These are phyloP conservation scores for Microthlaspi erraticum DNA, from an alignment of 345 rosid species.

Conservation along the genomic window DNA sequence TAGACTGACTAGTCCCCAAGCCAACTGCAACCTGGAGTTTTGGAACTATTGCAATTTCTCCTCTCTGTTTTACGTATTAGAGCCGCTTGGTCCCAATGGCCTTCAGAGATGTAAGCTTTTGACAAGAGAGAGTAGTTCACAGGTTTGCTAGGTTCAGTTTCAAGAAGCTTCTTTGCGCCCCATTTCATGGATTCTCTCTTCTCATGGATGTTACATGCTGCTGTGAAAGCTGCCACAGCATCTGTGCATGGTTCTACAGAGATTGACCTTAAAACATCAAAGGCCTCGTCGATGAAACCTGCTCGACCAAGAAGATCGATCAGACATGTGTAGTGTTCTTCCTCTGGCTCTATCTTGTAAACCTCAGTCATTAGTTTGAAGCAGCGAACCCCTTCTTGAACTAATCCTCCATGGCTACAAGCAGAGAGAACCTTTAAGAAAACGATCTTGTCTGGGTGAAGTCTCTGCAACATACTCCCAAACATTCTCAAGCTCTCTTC, in stretches of 20 bases:
- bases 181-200: conserved; percentile 48
- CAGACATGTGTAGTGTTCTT: conserved; percentile 69
- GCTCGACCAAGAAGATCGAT: conserved; percentile 74
- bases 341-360: conserved; percentile 55
- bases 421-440: conserved; percentile 70
- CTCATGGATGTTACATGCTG: conserved; percentile 67
- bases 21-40: conserved; percentile 75
- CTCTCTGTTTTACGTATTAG: conserved; percentile 54
- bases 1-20: conserved; percentile 19
- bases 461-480: conserved; percentile 53
- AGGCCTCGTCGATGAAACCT: conserved; percentile 67
- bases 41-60: conserved; percentile 49
- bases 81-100: conserved; percentile 63
- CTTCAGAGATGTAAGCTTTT: conserved; percentile 63
- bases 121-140: conserved; percentile 67
- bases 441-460: conserved; percentile 63
- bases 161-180: conserved; percentile 65
- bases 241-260: conserved; percentile 48
- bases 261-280: conserved; percentile 51
- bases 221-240: conserved; percentile 62
- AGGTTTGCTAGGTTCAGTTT: conserved; percentile 55
- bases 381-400: conserved; percentile 63
- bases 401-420: conserved; percentile 70
- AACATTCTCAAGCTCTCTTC: conserved; percentile 55
- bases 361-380: conserved; percentile 56